A percentile compares a stretch with the other conserved stretches of the same genome.
Conservation (phyloP, 2,329 filamentous ascomycete species). For the Zymoseptoria tritici region DNA sequence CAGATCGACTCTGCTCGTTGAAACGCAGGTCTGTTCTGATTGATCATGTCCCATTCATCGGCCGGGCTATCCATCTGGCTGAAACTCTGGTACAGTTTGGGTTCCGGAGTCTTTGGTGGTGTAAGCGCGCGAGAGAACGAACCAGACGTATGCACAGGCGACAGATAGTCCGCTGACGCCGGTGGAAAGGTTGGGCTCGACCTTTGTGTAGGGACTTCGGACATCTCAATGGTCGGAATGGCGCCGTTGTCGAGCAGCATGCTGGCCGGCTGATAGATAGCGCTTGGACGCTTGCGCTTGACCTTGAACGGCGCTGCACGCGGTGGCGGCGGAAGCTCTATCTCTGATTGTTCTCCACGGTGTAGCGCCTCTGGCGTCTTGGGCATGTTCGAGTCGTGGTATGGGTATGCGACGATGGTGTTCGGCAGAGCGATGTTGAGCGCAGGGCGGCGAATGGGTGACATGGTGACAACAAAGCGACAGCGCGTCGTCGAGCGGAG, state of each 20-base stretch:
- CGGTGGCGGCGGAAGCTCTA: conserved; percentile 38
- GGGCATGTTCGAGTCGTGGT: conserved; percentile 38
- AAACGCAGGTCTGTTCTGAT: conserved; percentile 28
- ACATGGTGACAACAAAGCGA: conserved; percentile 18
- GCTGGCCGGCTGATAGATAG: conserved; percentile 15
- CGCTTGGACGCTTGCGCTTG: conserved; percentile 37
- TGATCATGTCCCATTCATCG: conserved; percentile 29
- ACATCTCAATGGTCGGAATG: conserved; percentile 45
- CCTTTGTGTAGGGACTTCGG: conserved; percentile 28
- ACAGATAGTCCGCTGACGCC: conserved; percentile 34
- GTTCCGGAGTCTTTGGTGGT: conserved; percentile 43
- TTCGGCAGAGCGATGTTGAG: conserved; percentile 45
- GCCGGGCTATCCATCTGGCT: conserved; percentile 20
- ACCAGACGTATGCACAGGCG: conserved; percentile 30
- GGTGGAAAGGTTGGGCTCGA: conserved; percentile 25
- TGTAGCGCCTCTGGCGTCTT: conserved; percentile 35
- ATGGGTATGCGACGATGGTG: conserved; percentile 42
- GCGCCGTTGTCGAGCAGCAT: conserved; percentile 26
- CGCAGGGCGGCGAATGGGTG: conserved; percentile 36
- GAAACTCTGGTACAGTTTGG: conserved; percentile 18
- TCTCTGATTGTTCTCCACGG: conserved; percentile 16
- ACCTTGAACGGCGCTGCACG: conserved; percentile 43
- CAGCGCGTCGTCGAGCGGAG: not conserved
- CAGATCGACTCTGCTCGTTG: conserved; percentile 51
- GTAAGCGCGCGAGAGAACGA: conserved; percentile 34